Conservation (phyloP, 495 filamentous ascomycete species). For the Schizothecium vesticola region DNA sequence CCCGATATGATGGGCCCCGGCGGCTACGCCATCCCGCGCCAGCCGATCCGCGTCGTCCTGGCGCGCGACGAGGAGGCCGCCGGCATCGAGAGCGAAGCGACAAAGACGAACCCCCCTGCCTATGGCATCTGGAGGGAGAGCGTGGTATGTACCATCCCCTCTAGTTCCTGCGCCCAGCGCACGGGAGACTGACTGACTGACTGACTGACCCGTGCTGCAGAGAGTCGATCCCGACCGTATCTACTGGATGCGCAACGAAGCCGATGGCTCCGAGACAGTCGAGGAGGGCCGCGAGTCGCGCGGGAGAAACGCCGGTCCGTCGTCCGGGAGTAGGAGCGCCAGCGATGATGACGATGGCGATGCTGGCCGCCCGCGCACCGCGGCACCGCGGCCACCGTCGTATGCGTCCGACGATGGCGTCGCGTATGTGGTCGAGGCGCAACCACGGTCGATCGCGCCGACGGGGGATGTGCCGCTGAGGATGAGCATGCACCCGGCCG, state of each 20-base stretch:
- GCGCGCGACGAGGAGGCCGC: slow-evolving; percentile 58
- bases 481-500: slow-evolving; percentile 36
- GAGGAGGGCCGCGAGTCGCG: slow-evolving; percentile 14
- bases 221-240: slow-evolving; percentile 74
- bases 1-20: slow-evolving; percentile 43
- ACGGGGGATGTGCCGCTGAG: slow-evolving; percentile 38
- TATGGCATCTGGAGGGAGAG: slow-evolving; percentile 81
- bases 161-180: neutral
- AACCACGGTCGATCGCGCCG: slow-evolving; percentile 49
- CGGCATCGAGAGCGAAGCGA: slow-evolving; percentile 45
- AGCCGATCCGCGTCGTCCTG: slow-evolving; percentile 58
- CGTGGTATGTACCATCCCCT: slow-evolving; percentile 56
- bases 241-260: slow-evolving; percentile 64
- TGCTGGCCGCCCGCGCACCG: neutral
- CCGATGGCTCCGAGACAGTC: slow-evolving; percentile 3
- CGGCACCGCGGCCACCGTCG: slow-evolving; percentile 54
- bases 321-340: neutral
- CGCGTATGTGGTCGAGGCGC: slow-evolving; percentile 59
- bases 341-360: neutral
- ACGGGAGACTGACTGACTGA: slow-evolving; percentile 1
- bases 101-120: slow-evolving; percentile 69
- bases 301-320: neutral
- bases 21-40: slow-evolving; percentile 55
- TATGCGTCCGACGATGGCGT: slow-evolving; percentile 69
- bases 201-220: slow-evolving; percentile 31